Evolutionary conservation across 2,329 filamentous ascomycete species (phyloP).

Genomic region (Nemania serpens): DNA sequence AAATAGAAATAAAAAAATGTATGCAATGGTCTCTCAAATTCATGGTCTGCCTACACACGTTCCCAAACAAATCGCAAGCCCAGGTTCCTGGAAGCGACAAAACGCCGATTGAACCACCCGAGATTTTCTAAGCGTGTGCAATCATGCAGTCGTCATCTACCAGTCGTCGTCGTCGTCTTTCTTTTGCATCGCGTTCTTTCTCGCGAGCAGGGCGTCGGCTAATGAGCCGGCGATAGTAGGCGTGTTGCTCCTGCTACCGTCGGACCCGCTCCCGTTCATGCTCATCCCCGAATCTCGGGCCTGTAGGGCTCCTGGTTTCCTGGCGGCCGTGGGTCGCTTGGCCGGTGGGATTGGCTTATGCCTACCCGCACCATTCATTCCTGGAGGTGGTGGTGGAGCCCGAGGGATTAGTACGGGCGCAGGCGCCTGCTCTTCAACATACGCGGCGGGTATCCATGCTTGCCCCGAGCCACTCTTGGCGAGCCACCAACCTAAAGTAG

Average conservation of each 20-base stretch:
- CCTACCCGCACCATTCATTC: constrained; percentile 52
- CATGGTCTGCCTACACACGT: constrained; percentile 11
- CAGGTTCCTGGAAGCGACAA: background rate
- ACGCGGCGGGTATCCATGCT: constrained; percentile 93
- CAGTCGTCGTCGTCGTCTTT: constrained; percentile 72
- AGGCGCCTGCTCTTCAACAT: constrained; percentile 82
- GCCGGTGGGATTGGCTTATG: constrained; percentile 74
- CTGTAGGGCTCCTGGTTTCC: constrained; percentile 71
- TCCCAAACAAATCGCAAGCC: constrained; percentile 5
- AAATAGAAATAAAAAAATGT: background rate
- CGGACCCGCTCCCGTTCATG: constrained; percentile 61
- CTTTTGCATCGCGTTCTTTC: constrained; percentile 77
- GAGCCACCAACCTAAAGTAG: constrained; percentile 84
- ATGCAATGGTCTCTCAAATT: constrained; percentile 5
- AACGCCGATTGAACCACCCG: constrained; percentile 5
- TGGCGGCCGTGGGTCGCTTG: constrained; percentile 74
- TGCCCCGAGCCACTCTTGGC: constrained; percentile 75
- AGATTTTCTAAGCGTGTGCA: constrained; percentile 12
- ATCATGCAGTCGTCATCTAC: constrained; percentile 46
- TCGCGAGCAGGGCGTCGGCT: constrained; percentile 76
- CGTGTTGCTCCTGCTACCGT: constrained; percentile 70
- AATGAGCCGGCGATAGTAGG: constrained; percentile 74
- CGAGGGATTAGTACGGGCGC: constrained; percentile 65
- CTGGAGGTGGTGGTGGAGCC: constrained; percentile 68
- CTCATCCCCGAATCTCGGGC: constrained; percentile 75